A percentile compares a stretch with the other conserved stretches of the same genome.
Evolutionary conservation across 441 rosid species (phyloP).

Genomic region (Jatropha multifida): DNA sequence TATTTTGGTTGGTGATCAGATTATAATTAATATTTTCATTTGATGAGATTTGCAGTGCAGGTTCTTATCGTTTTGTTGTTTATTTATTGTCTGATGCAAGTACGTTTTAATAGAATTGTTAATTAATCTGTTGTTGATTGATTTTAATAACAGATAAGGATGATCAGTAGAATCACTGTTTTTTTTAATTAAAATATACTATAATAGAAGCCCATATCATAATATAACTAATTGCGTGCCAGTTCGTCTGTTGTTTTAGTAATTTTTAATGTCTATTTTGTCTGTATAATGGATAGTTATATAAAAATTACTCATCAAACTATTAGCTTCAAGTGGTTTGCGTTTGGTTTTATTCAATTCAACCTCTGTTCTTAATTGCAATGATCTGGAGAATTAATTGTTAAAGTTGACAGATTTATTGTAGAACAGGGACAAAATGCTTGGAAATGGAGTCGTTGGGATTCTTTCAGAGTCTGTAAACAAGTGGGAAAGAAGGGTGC

Average conservation of each 20-base stretch:
- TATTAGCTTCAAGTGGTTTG: background rate
- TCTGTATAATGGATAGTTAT: background rate
- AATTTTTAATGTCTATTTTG: background rate
- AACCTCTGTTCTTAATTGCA: background rate
- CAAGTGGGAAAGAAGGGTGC: slow-evolving; percentile 93
- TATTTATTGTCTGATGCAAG: background rate
- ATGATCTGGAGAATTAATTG: too few species aligned
- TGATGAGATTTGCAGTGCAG: background rate
- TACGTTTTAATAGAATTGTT: background rate
- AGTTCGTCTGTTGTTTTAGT: background rate
- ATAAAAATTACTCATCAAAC: background rate
- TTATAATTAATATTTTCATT: background rate
- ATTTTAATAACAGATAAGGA: background rate
- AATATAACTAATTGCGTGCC: slow-evolving; percentile 1
- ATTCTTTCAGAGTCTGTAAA: slow-evolving; percentile 72
- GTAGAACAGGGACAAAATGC: slow-evolving; percentile 32
- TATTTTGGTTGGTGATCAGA: too few species aligned
- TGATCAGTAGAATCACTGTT: background rate
- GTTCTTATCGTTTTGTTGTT: background rate
- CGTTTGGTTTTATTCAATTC: slow-evolving; percentile 7
- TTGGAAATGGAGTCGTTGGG: slow-evolving; percentile 92
- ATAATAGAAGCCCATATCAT: background rate
- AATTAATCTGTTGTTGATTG: background rate
- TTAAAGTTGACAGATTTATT: background rate
- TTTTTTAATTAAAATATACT: background rate